Base-by-base conservation (phyloP, 2,329 filamentous ascomycete species). In the Talaromyces marneffei region DNA sequence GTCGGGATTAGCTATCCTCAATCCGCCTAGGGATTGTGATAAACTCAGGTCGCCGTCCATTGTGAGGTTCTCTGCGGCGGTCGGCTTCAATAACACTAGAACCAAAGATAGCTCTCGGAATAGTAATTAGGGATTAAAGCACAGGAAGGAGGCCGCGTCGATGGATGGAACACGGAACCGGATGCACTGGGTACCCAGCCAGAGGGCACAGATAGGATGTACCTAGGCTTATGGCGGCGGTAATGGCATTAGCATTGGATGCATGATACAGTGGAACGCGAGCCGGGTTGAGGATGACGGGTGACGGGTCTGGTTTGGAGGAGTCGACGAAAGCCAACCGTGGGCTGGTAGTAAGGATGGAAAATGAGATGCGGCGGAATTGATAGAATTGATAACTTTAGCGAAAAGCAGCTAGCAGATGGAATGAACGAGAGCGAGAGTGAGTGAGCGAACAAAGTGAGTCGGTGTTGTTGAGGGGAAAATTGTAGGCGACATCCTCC, bases 1-100 rank as follows among this genome's bases (percentile, higher is more conserved):
- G 79, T 97, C 92, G 60, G 93, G 93, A 76, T 97, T 99, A 70
- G 94, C 93, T 76, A 99, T 97, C 75, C 93, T 91, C 77, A 99
- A 82, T 71, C 93, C 93, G 72, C 94, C 94, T 71, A 97, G 84
- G 72, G 91, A 91, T 79, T 92, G 90, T 72, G 92, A 94, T 67
- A 97, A 86, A 78, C 90, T 96, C 74, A 96, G 80, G 80, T 96
- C 92, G 77, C 90, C 91, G 79, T 92, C 91, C 92, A 97, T 97
- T 66, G 75, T 73, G 82, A 44, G 48, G 29, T 55, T 29, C n/a
- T 39, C 39, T 60, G 27, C 27, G 44, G 60, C 37, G 25, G 20
- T 46, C 20, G 27, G 16, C 33, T 39, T 1, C 6, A 35, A n/a
- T n/a, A 35, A 33, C 31, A 55, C 33, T 55, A 23, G 29, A 23